Percentiles rank a stretch among this genome's conserved stretches.
phyloP scores from a whole-genome alignment of 2,329 filamentous ascomycete species.

The Pseudocercospora fuligena region DNA sequence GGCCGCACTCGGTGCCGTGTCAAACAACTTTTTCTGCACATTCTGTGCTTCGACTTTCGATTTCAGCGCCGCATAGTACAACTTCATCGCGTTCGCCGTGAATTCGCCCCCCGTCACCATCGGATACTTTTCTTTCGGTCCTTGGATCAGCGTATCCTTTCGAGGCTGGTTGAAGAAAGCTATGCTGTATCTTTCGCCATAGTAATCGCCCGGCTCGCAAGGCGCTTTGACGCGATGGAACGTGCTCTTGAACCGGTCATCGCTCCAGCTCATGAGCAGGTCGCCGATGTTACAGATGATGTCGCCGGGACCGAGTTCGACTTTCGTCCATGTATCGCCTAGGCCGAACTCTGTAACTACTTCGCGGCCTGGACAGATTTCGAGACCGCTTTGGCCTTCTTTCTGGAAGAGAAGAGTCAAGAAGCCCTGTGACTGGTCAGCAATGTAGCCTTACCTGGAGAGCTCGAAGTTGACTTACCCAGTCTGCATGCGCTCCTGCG shows the following conservation, averaged over 20 bases:
- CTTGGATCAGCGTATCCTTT: constrained; percentile 62
- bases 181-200: constrained; percentile 65
- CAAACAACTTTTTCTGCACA: background rate
- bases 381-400: constrained; percentile 63
- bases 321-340: constrained; percentile 67
- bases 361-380: constrained; percentile 68
- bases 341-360: constrained; percentile 62
- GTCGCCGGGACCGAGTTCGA: constrained; percentile 57
- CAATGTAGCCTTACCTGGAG: background rate
- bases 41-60: constrained; percentile 42
- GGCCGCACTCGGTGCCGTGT: background rate
- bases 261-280: constrained; percentile 68
- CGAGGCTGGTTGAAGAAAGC: constrained; percentile 69
- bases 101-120: constrained; percentile 65
- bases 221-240: constrained; percentile 68
- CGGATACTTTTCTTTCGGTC: constrained; percentile 65
- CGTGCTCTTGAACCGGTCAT: constrained; percentile 69
- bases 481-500: constrained; percentile 67
- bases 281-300: constrained; percentile 70
- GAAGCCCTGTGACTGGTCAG: constrained; percentile 49
- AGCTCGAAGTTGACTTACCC: constrained; percentile 31
- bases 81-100: constrained; percentile 59
- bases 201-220: constrained; percentile 57
- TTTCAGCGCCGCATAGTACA: constrained; percentile 60
- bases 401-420: constrained; percentile 67